phyloP scores from a whole-genome alignment of 2,329 filamentous ascomycete genomes.

The Sporothrix globosa region DNA sequence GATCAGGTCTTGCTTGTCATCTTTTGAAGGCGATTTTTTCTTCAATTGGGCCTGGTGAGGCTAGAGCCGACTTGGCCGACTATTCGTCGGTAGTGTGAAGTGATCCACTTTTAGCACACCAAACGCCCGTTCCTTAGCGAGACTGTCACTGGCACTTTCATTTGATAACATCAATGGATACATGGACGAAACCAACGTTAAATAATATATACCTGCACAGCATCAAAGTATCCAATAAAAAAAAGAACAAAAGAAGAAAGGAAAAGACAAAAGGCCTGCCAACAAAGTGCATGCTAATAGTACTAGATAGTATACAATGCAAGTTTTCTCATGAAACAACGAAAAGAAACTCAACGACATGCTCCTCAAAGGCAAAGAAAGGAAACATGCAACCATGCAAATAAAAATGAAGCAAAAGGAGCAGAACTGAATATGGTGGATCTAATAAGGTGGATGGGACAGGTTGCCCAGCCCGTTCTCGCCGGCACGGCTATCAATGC shows the following conservation, averaged over 20 bases:
- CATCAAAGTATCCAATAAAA: conserved; percentile 3
- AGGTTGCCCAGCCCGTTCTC: conserved; percentile 53
- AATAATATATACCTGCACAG: conserved; percentile 1
- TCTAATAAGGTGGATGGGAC: conserved; percentile 55
- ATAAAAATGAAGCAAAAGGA: not conserved
- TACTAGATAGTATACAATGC: conserved; percentile 27
- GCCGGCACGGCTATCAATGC: conserved; percentile 54
- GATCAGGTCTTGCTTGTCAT: conserved; percentile 1
- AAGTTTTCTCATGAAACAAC: not conserved
- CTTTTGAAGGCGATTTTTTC: conserved; percentile 30
- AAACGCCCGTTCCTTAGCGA: not conserved
- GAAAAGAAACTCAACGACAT: not conserved
- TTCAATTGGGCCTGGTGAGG: not conserved
- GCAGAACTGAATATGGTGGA: not conserved
- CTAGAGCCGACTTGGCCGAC: conserved; percentile 18
- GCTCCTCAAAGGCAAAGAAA: not conserved
- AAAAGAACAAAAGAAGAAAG: too few relatives aligned
- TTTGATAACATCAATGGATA: too few relatives aligned
- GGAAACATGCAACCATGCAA: not conserved
- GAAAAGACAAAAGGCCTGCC: not conserved
- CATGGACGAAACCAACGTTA: not conserved
- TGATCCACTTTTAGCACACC: conserved; percentile 21
- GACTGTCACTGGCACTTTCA: too few relatives aligned
- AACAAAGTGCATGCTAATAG: conserved; percentile 23
- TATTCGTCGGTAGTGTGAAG: not conserved